phyloP scores from a whole-genome alignment of 2,329 filamentous ascomycete genomes.

The Aspergillus brasiliensis region DNA sequence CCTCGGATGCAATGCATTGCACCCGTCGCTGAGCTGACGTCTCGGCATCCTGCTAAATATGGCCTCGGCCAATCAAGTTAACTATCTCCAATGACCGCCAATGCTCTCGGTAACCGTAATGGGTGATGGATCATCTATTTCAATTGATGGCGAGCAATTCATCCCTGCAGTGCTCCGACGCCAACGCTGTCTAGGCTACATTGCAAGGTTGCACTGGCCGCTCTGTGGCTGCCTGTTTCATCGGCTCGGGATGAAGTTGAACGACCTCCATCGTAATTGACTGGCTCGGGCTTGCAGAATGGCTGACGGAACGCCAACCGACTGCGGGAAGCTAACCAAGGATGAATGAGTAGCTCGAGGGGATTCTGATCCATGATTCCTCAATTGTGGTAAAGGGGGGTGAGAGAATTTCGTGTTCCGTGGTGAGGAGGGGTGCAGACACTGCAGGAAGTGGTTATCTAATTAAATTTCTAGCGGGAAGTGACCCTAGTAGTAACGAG shows the following conservation, averaged over 20 bases:
- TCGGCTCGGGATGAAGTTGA: neutral
- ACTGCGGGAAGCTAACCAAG: neutral
- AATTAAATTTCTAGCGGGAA: neutral
- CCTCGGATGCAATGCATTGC: neutral
- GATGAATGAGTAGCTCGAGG: neutral
- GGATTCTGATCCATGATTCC: neutral
- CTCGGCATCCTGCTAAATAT: neutral
- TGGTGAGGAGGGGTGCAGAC: neutral
- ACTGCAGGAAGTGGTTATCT: too few species aligned
- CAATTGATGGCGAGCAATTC: neutral
- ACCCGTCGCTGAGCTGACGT: constrained; percentile 7
- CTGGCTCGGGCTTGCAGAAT: neutral
- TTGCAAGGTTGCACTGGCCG: neutral
- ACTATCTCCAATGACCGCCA: neutral
- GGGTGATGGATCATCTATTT: constrained; percentile 3
- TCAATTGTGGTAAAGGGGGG: neutral
- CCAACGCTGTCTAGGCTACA: neutral
- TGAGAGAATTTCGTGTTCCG: neutral
- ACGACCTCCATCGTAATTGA: neutral
- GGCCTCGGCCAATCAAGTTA: constrained; percentile 7
- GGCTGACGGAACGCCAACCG: constrained; percentile 3
- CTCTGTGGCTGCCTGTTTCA: neutral
- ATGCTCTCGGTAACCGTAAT: constrained; percentile 7
- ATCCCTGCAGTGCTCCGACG: neutral
- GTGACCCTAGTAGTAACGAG: neutral